These are phyloP conservation scores for Lasiodiplodia sp. DNA, from an alignment of 2,329 filamentous ascomycete species.

Conservation along the genomic window DNA sequence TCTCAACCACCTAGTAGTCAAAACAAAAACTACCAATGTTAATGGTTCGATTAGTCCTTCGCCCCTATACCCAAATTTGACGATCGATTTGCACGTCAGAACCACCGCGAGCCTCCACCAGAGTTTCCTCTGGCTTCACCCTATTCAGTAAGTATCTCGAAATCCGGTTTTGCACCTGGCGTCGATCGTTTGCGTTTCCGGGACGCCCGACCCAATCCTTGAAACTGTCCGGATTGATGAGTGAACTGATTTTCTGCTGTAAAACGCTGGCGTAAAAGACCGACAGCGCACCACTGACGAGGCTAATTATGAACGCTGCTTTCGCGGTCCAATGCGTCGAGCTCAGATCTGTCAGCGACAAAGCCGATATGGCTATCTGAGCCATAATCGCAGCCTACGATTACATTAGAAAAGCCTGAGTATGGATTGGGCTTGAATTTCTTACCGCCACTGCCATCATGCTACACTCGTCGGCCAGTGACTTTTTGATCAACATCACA, in stretches of 20 bases:
- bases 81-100: too few species aligned
- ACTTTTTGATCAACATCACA: neutral
- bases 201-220: neutral
- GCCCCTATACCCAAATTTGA: too few species aligned
- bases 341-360: neutral
- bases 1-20: too few species aligned
- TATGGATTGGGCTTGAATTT: neutral
- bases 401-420: neutral
- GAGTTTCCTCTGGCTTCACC: too few species aligned
- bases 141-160: too few species aligned
- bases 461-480: neutral
- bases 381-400: neutral
- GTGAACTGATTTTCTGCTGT: neutral
- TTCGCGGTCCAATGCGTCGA: neutral
- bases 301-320: neutral
- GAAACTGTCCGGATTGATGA: neutral
- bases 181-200: neutral
- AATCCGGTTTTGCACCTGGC: neutral
- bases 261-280: neutral
- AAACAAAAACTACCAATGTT: too few species aligned
- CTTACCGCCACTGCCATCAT: neutral
- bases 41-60: too few species aligned
- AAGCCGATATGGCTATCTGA: neutral
- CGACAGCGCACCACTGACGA: neutral
- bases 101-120: too few species aligned